Conservation (phyloP, 2,329 filamentous ascomycete genomes). For the Epicoccum nigrum region DNA sequence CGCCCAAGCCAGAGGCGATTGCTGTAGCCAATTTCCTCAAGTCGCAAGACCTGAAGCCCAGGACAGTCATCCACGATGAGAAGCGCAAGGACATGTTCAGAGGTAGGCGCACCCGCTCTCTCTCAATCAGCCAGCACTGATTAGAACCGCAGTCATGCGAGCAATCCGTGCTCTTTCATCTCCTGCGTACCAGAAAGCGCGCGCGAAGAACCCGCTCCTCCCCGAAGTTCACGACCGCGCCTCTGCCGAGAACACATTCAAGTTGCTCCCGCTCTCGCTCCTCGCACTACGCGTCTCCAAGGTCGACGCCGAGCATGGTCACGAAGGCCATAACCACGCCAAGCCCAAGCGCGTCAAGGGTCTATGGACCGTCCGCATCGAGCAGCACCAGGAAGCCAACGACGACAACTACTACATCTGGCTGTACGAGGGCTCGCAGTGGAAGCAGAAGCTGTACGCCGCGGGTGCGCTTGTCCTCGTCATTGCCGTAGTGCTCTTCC, state of each 20-base stretch:
- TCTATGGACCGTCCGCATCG: slow-evolving; percentile 92
- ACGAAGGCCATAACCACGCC: slow-evolving; percentile 63
- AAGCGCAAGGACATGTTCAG: slow-evolving; percentile 98
- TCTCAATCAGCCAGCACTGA: neutral
- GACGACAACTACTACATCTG: slow-evolving; percentile 95
- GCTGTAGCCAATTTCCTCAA: slow-evolving; percentile 89
- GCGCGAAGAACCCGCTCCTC: slow-evolving; percentile 86
- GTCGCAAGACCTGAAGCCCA: slow-evolving; percentile 81
- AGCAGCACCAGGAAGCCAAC: slow-evolving; percentile 88
- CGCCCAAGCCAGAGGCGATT: slow-evolving; percentile 86
- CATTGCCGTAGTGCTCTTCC: slow-evolving; percentile 91
- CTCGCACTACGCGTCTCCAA: slow-evolving; percentile 90
- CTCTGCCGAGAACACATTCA: slow-evolving; percentile 91
- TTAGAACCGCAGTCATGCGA: slow-evolving; percentile 75
- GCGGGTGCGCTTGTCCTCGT: slow-evolving; percentile 80
- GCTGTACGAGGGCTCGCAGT: slow-evolving; percentile 92
- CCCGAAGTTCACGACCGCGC: slow-evolving; percentile 87
- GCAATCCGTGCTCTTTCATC: slow-evolving; percentile 89
- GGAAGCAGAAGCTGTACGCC: slow-evolving; percentile 92
- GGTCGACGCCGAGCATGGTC: slow-evolving; percentile 72
- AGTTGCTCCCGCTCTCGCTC: slow-evolving; percentile 91
- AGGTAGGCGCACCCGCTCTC: slow-evolving; percentile 59
- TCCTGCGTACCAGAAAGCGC: slow-evolving; percentile 85
- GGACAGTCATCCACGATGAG: slow-evolving; percentile 92
- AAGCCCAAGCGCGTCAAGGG: slow-evolving; percentile 87